These are phyloP conservation scores for Trichoderma sp. DNA, from an alignment of 2,329 filamentous ascomycete genomes.

Conservation along the genomic window DNA sequence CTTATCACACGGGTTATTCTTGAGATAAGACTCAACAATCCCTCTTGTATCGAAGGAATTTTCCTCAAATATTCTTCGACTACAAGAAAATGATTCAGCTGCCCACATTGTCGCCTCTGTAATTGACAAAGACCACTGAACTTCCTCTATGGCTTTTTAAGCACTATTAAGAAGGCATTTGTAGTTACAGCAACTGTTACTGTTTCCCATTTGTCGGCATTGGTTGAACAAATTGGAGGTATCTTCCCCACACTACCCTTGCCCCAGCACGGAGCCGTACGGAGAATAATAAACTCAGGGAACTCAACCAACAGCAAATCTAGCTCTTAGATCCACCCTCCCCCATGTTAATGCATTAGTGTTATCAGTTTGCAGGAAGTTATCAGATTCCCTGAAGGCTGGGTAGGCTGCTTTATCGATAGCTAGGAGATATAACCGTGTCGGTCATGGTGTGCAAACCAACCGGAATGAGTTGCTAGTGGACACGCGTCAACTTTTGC, in stretches of 20 bases:
- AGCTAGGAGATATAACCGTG: not conserved
- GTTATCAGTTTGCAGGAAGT: not conserved
- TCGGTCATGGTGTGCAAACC: not conserved
- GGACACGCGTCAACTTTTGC: not conserved
- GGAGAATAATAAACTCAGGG: not conserved
- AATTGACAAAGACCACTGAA: not conserved
- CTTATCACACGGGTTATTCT: not conserved
- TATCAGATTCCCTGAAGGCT: not conserved
- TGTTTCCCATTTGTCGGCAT: not conserved
- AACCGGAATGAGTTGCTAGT: not conserved
- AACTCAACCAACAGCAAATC: not conserved
- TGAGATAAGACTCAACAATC: not conserved
- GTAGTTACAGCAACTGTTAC: not conserved
- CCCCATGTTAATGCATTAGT: not conserved
- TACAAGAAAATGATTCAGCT: not conserved
- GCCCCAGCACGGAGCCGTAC: not conserved
- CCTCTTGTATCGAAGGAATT: not conserved
- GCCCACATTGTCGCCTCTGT: not conserved
- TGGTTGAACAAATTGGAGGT: not conserved
- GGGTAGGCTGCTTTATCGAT: not conserved
- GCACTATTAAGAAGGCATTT: not conserved
- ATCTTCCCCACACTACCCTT: conserved; percentile 1
- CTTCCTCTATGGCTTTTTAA: not conserved
- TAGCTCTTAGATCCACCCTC: not conserved
- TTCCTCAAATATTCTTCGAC: not conserved